Conservation (phyloP, 148 eudicot genomes). For the Rhododendron vialii region DNA sequence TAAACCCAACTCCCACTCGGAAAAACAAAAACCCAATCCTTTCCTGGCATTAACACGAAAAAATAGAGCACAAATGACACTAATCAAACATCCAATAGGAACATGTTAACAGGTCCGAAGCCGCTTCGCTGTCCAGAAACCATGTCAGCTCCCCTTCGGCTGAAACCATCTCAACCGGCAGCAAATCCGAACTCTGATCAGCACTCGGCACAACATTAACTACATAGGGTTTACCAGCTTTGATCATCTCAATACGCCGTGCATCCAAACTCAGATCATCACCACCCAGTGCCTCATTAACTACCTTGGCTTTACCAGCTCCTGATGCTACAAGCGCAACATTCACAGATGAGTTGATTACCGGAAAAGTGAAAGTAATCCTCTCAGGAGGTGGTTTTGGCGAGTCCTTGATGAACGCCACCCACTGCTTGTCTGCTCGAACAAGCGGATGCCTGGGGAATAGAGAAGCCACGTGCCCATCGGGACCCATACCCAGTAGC, state of each 20-base stretch:
- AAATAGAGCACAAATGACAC: not conserved
- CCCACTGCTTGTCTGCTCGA: constrained; percentile 46
- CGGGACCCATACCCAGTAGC: constrained; percentile 64
- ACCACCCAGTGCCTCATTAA: constrained; percentile 29
- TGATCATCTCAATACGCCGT: constrained; percentile 29
- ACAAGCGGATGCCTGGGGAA: constrained; percentile 53
- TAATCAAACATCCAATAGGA: not conserved
- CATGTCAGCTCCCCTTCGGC: constrained; percentile 44
- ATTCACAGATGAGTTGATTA: constrained; percentile 39
- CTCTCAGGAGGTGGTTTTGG: constrained; percentile 62
- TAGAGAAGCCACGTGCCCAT: constrained; percentile 64
- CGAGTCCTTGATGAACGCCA: constrained; percentile 50
- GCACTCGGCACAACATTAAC: constrained; percentile 32
- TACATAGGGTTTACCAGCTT: constrained; percentile 29
- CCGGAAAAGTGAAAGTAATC: constrained; percentile 68
- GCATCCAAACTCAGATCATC: constrained; percentile 20
- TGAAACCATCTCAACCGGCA: constrained; percentile 41
- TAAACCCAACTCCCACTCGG: not conserved
- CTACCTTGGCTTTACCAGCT: constrained; percentile 35
- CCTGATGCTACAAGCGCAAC: constrained; percentile 37
- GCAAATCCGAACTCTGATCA: constrained; percentile 19
- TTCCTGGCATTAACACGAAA: not conserved
- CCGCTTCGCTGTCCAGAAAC: constrained; percentile 49
- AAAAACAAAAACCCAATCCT: not conserved
- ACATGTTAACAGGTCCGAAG: constrained; percentile 30